These are phyloP conservation scores for Naganishia randhawae DNA, from an alignment of 768 basidiomycete genomes.

Conservation along the genomic window DNA sequence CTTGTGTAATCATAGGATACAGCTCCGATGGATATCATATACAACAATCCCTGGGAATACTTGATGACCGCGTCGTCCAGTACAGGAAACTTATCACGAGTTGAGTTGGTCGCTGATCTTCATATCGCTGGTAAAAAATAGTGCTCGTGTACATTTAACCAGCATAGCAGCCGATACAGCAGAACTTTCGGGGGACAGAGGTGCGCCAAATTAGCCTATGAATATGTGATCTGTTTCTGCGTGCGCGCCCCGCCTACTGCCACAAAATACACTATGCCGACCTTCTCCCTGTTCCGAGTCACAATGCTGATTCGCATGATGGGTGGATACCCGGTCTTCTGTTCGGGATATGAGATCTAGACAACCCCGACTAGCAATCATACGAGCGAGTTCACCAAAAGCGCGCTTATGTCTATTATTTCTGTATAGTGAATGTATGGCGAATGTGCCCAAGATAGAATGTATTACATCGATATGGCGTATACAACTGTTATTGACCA, in stretches of 20 bases:
- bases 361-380: constrained; percentile 58
- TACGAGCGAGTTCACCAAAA: constrained; percentile 63
- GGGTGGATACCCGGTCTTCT: neutral
- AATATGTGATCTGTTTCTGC: neutral
- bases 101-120: constrained; percentile 28
- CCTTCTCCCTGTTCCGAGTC: constrained; percentile 19
- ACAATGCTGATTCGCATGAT: neutral
- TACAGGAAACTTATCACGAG: constrained; percentile 18
- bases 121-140: constrained; percentile 40
- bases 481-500: neutral
- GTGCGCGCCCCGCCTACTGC: neutral
- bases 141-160: constrained; percentile 31
- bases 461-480: neutral
- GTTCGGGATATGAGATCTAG: constrained; percentile 57
- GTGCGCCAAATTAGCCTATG: neutral
- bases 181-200: neutral
- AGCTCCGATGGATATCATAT: too few relatives aligned
- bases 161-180: constrained; percentile 20
- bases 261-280: constrained; percentile 27
- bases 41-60: too few relatives aligned
- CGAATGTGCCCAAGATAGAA: neutral
- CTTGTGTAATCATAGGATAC: too few relatives aligned
- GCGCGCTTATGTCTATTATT: constrained; percentile 40
- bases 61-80: neutral
- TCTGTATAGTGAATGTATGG: too few relatives aligned